These are phyloP conservation scores for Porcisia hertigi DNA, from an alignment of 208 protist species.

Conservation along the genomic window DNA sequence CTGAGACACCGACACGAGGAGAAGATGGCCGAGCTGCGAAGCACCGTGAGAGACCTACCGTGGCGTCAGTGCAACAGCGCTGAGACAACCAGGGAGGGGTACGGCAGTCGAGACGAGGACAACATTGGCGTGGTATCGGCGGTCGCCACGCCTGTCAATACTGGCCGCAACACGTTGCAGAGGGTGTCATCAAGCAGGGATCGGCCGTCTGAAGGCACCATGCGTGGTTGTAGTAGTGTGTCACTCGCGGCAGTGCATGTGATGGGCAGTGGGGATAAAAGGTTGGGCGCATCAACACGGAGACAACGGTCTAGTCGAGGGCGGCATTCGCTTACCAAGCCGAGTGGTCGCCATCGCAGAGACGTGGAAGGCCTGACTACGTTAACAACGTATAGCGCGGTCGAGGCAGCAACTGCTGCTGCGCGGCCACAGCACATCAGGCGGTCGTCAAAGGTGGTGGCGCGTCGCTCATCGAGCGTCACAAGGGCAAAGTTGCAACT, in stretches of 20 bases:
- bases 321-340: neutral
- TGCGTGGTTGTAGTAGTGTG: neutral
- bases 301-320: neutral
- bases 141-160: neutral
- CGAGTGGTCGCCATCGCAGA: neutral
- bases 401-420: neutral
- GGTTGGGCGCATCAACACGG: neutral
- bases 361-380: neutral
- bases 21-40: slow-evolving; percentile 23
- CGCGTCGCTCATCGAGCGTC: neutral
- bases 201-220: slow-evolving; percentile 1
- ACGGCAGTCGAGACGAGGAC: neutral
- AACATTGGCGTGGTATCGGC: neutral
- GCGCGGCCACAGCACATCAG: neutral
- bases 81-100: neutral
- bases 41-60: no score
- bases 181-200: neutral
- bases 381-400: neutral
- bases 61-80: neutral
- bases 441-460: neutral
- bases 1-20: slow-evolving; percentile 18
- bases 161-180: neutral
- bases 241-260: neutral
- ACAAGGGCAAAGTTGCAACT: neutral
- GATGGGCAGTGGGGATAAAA: slow-evolving; percentile 1